Conservation (phyloP, 768 basidiomycete species). For the Suillus tomentosus region DNA sequence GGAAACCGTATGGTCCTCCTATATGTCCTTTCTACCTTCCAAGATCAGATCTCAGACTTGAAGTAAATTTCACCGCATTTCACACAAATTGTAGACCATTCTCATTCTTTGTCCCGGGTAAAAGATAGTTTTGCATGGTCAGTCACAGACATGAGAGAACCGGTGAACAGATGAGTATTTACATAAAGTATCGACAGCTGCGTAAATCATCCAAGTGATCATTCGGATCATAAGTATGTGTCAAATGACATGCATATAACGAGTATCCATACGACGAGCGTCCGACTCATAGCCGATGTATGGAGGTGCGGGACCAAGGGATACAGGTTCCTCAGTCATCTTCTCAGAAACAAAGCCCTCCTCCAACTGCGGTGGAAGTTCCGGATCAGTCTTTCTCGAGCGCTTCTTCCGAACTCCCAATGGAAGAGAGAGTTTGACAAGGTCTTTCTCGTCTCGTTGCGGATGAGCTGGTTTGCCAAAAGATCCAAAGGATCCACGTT, state of each 20-base stretch:
- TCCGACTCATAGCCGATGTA: slow-evolving; percentile 2
- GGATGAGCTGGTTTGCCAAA: slow-evolving; percentile 17
- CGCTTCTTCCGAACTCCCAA: slow-evolving; percentile 1
- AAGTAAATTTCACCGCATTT: too few species aligned
- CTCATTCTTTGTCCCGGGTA: too few species aligned
- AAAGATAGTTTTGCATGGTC: too few species aligned
- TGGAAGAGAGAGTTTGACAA: slow-evolving; percentile 1
- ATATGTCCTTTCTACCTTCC: too few species aligned
- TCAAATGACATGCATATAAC: not conserved
- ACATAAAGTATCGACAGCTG: too few species aligned
- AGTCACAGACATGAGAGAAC: too few species aligned
- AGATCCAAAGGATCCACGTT: slow-evolving; percentile 24
- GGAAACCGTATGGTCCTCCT: too few species aligned
- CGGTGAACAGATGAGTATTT: too few species aligned
- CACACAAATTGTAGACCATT: too few species aligned
- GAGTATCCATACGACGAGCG: not conserved
- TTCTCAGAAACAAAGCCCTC: slow-evolving; percentile 6
- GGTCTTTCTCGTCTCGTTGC: slow-evolving; percentile 4
- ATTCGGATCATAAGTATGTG: too few species aligned
- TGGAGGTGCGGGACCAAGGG: not conserved
- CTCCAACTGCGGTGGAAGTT: not conserved
- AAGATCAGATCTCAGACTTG: too few species aligned
- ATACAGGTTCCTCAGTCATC: not conserved
- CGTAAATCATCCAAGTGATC: not conserved
- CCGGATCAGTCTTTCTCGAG: not conserved